Evolutionary conservation across 1,284 basidiomycete genomes (phyloP), one percentile per base, ranked within the genome.

Genomic region (Fomitopsis palustris): DNA sequence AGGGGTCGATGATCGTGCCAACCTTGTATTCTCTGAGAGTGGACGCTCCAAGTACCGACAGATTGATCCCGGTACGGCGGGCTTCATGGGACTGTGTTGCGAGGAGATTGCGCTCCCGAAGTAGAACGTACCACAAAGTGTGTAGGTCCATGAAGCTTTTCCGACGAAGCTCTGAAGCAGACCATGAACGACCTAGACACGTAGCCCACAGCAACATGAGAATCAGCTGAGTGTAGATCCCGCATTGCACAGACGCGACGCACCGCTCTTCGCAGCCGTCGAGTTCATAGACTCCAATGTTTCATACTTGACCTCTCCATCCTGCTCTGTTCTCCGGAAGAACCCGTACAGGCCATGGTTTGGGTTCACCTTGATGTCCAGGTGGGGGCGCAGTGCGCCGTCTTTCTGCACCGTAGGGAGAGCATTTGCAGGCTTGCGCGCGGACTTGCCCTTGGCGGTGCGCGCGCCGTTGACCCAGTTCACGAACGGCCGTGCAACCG

Each of bases 101-200:
- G 56, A 97, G 79, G 19, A 96, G 76, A 74, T 98, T 98, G 9
- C 91, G 84, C 73, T 98, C 96, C 62, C 92, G 82, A 38, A 95
- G 70, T 25, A 94, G 78, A 52, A 97, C 81, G 73, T 96, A 97
- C 95, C 96, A 98, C 53, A 98, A 78, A 19, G 87, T 91, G 74
- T 98, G 95, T 64, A 98, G 77, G 71, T 98, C 95, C 63, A 86
- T 83, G 78, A 98, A 98, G 62, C 87, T 92, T 75, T 97, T 97
- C 55, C 88, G 77, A 53, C 95, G 84, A 54, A 98, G 80, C 70
- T 98, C 95, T 16, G 84, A 79, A 3, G 93, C 89, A 49, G 78
- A 82, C 95, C 95, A 98, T 33, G 90, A 78, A 58, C 95, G 85
- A 58, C 93, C 95, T 96, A 60, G 53, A 19, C 35, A 25, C 53